Evolutionary conservation across 2,329 filamentous ascomycete genomes (phyloP).

Genomic region (Ophiocordyceps camponoti-floridani): DNA sequence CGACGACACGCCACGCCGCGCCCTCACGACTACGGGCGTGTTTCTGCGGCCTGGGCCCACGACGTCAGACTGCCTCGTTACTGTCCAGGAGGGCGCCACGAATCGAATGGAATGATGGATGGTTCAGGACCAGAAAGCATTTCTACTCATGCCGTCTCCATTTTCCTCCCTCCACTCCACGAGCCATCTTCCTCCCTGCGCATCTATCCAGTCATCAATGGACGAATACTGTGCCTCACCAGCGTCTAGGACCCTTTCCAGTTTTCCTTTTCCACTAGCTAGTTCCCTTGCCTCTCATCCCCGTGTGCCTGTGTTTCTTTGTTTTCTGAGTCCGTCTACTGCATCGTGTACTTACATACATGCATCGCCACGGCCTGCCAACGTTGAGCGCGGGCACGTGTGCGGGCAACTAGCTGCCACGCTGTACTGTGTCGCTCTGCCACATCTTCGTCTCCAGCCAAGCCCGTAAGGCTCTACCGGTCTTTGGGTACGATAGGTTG

Average conservation of each 20-base stretch:
- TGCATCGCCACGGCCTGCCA: too few relatives aligned
- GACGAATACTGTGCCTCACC: not conserved
- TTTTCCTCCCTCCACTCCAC: not conserved
- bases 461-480: not conserved
- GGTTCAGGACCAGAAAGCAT: not conserved
- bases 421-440: not conserved
- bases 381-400: not conserved
- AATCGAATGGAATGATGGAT: not conserved
- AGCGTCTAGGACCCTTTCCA: not conserved
- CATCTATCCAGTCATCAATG: not conserved
- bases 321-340: not conserved
- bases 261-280: not conserved
- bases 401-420: not conserved
- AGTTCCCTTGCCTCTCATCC: not conserved
- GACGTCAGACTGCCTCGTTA: not conserved
- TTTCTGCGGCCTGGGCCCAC: not conserved
- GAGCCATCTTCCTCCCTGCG: not conserved
- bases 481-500: too few relatives aligned
- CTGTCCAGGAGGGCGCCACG: not conserved
- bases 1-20: not conserved
- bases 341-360: too few relatives aligned
- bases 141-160: not conserved
- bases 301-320: not conserved
- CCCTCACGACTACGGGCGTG: not conserved
- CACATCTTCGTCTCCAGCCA: not conserved